Evolutionary conservation across 164 flowering plant genomes (phyloP), one percentile per base, ranked within the genome.

Genomic region (Nymphaea thermarum): DNA sequence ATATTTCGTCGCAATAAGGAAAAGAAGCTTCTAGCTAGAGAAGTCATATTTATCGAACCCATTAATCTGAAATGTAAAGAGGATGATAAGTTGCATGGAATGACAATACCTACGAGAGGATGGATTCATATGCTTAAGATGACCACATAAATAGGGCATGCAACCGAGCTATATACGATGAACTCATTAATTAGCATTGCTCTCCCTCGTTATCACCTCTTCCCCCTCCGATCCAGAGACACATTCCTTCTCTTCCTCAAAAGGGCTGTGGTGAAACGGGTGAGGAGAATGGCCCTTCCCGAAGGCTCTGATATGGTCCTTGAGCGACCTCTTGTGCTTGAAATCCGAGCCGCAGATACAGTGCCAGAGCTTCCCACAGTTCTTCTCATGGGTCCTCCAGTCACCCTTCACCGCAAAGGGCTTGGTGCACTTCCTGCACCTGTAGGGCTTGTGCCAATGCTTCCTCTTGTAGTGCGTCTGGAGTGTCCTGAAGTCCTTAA

Each of bases 381-480:
- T 88, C 83, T 88, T 88, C 65, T 88, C 94, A 41, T 88, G 94
- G 4, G 94, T 86, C 70, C 94, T 76, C 94, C 91, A 88, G 62
- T 88, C 93, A 6, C 93, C 93, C 62, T 80, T 81, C 6, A 88
- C 93, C 0, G 94, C 94, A 68, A 88, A 86, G 0, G 82, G 62
- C 61, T 88, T 88, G 43, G 77, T 80, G 44, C 89, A 88, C 76
- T 88, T 88, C 63, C 94, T 64, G 70, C 94, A 88, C 76, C 63
- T 68, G 65, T 86, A 88, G 43, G 85, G 86, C 76, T 86, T 88
- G 2, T 77, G 76, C 0, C 94, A 89, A 53, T 88, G 94, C 82
- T 88, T 88, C 43, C 94, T 75, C 67, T 88, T 88, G 94, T 81
- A 88, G 71, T 88, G 94, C 5, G 89, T 88, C 65, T 88, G 94